phyloP scores from a whole-genome alignment of 352 stramenopile genomes.

The Phytophthora sp. region DNA sequence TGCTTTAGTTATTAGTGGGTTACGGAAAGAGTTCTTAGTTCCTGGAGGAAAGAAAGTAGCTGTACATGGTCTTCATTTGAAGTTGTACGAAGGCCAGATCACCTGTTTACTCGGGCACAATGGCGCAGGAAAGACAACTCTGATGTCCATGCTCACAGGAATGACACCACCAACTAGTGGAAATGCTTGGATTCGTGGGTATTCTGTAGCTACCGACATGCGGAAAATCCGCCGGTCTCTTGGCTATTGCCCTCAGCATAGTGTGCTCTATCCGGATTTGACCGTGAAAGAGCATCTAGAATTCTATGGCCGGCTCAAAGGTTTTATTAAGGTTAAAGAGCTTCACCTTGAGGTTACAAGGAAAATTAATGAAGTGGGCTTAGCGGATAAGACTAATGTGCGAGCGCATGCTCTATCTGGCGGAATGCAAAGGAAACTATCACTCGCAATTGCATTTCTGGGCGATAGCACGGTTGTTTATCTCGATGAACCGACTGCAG shows the following conservation, averaged over 20 bases:
- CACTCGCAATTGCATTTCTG: slow-evolving; percentile 77
- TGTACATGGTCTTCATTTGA: slow-evolving; percentile 84
- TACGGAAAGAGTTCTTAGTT: slow-evolving; percentile 83
- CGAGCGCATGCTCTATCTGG: slow-evolving; percentile 65
- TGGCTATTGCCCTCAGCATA: slow-evolving; percentile 97
- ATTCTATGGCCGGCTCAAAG: slow-evolving; percentile 95
- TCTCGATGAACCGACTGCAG: slow-evolving; percentile 92
- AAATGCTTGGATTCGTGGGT: slow-evolving; percentile 60
- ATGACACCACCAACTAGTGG: slow-evolving; percentile 66
- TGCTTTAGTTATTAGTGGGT: slow-evolving; percentile 60
- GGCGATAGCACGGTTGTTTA: slow-evolving; percentile 79
- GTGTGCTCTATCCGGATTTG: slow-evolving; percentile 95
- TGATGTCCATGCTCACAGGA: slow-evolving; percentile 84
- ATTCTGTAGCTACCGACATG: slow-evolving; percentile 80
- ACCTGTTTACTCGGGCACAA: slow-evolving; percentile 96
- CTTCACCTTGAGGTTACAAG: slow-evolving; percentile 36
- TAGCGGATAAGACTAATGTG: slow-evolving; percentile 87
- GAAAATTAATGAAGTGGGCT: slow-evolving; percentile 90
- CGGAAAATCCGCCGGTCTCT: slow-evolving; percentile 85
- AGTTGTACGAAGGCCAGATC: slow-evolving; percentile 94
- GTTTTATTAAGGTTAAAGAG: slow-evolving; percentile 32
- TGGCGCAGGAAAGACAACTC: slow-evolving; percentile 92
- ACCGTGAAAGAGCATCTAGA: slow-evolving; percentile 96
- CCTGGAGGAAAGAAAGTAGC: slow-evolving; percentile 79
- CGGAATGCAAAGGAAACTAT: slow-evolving; percentile 84